Evolutionary conservation across 73 alveolate genomes (phyloP).

Genomic region (Symbiodinium pilosum): DNA sequence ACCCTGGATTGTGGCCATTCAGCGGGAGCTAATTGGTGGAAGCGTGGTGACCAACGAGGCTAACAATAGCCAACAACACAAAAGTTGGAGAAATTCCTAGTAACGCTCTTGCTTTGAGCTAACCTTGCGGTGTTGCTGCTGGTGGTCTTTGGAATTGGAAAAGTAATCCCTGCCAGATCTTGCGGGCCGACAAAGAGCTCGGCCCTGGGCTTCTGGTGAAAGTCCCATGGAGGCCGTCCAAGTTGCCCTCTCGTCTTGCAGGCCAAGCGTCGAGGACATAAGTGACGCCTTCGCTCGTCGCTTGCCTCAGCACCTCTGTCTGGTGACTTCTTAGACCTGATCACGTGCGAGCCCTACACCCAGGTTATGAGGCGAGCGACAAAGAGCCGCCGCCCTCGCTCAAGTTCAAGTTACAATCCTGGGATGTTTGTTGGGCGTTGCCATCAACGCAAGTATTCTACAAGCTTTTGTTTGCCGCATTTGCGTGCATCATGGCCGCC

Average conservation of each 20-base stretch:
- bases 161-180: not conserved
- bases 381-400: not conserved
- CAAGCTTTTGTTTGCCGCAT: too few species aligned
- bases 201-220: not conserved
- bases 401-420: too few species aligned
- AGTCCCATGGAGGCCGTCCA: too few species aligned
- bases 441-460: not conserved
- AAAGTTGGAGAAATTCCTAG: not conserved
- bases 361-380: conserved; percentile 13
- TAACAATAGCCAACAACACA: not conserved
- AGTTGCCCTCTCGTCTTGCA: not conserved
- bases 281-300: not conserved
- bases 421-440: not conserved
- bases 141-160: too few species aligned
- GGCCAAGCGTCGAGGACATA: conserved; percentile 5
- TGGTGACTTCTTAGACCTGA: too few species aligned
- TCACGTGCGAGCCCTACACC: too few species aligned
- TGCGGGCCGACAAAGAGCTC: not conserved
- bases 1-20: conserved; percentile 87
- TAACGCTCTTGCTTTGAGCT: too few species aligned
- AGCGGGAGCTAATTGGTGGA: conserved; percentile 67
- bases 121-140: too few species aligned
- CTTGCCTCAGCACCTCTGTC: not conserved
- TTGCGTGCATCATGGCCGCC: too few species aligned
- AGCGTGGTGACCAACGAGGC: conserved; percentile 84